A percentile compares a stretch with the other conserved stretches of the same genome.
Conservation (phyloP, 441 rosid species). For the Geranium incanum region DNA sequence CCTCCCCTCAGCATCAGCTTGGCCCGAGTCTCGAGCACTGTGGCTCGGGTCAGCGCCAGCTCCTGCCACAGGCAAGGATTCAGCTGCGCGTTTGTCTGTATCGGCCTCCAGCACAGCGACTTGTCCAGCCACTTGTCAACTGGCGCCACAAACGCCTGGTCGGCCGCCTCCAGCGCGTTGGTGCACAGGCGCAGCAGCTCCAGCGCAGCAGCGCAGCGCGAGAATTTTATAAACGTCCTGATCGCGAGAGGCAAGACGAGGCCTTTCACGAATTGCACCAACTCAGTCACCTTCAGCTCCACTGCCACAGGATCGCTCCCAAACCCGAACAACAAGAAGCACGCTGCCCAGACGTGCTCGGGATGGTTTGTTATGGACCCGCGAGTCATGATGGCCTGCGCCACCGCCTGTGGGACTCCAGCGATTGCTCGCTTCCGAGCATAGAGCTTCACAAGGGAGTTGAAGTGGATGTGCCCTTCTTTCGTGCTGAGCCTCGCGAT, state of each 20-base stretch:
- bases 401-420: conserved; percentile 55
- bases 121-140: conserved; percentile 78
- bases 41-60: conserved; percentile 73
- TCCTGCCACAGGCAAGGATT: conserved; percentile 92
- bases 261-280: conserved; percentile 49
- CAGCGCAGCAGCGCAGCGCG: conserved; percentile 66
- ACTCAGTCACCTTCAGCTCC: conserved; percentile 58
- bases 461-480: conserved; percentile 51
- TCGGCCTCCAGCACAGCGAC: conserved; percentile 86
- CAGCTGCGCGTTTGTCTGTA: conserved; percentile 73
- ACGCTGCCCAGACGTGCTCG: conserved; percentile 78
- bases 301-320: conserved; percentile 50
- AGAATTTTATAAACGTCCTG: conserved; percentile 58
- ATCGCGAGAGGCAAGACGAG: conserved; percentile 70
- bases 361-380: conserved; percentile 47
- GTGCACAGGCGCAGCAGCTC: conserved; percentile 85
- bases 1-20: conserved; percentile 86
- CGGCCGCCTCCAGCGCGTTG: conserved; percentile 73
- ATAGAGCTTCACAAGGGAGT: conserved; percentile 61
- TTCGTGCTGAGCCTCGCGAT: conserved; percentile 61
- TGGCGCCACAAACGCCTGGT: conserved; percentile 75
- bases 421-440: conserved; percentile 42
- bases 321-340: conserved; percentile 69
- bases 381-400: conserved; percentile 57
- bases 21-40: conserved; percentile 81